Base-by-base conservation (phyloP, 331 rosid genomes). In the Stylosanthes scabra region DNA sequence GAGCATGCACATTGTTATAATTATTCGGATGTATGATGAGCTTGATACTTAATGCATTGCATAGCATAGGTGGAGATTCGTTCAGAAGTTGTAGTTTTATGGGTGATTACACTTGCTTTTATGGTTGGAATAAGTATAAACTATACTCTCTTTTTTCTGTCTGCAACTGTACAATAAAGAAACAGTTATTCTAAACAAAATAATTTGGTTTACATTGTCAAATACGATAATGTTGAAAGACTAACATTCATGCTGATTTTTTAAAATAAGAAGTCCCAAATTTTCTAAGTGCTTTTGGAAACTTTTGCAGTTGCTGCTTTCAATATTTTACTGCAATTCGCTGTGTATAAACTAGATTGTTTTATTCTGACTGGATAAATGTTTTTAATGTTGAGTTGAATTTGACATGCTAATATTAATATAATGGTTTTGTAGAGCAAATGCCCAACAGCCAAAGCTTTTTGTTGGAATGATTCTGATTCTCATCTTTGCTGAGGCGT, bases 401-500 rank as follows among this genome's bases (percentile, higher is more conserved):
- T 58, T 42, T 59, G 34, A 65, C 56, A 46, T 39, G 27, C 60
- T 58, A 73, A 50, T 63, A 5, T 31, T 31, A 63, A 14, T 69
- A 37, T 11, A 40, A 40, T 29, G 12, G 44, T 58, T 79, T 37
- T 71, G 82, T 69, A 90, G 89, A 81, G 91, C 93, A 9, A 90
- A 88, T 66, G 91, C 93, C 5, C 89, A 90, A 45, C 91, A 84
- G 81, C 90, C 88, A 4, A 86, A 90, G 87, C 90, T 83, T 51
- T 86, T 88, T 63, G 88, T 90, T 20, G 91, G 91, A 60, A 90
- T 84, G 90, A 84, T 86, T 80, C 90, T 90, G 12, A 84, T 86
- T 78, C 93, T 88, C 87, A 90, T 90, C 81, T 90, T 88, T 70
- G 93, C 88, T 25, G 90, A 90, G 74, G 92, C 90, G 1, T 78